Evolutionary conservation across 306 rosid genomes (phyloP).

Genomic region (Prunus kanzakura): DNA sequence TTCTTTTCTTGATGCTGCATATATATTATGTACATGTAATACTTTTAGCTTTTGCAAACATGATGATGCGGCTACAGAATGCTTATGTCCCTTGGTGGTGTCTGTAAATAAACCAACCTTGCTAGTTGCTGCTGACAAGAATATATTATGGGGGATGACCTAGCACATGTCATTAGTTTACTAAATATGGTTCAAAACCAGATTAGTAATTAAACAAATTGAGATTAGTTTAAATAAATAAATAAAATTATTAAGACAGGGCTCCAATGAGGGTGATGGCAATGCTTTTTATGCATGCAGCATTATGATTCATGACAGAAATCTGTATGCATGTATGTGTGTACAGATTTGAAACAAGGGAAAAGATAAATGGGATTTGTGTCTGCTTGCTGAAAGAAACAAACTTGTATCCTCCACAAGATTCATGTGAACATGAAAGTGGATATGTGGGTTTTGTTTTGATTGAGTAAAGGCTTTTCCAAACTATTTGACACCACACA

Average conservation of each 20-base stretch:
- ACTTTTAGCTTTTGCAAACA: neutral
- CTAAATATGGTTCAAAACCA: neutral
- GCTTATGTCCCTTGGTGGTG: neutral
- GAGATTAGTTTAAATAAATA: neutral
- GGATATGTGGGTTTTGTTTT: constrained; percentile 5
- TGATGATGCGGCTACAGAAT: neutral
- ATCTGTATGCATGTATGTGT: no score
- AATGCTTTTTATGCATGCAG: no score
- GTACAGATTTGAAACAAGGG: neutral
- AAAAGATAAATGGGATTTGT: neutral
- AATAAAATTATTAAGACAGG: neutral
- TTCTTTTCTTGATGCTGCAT: neutral
- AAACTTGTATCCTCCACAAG: constrained; percentile 46
- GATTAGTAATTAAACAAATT: neutral
- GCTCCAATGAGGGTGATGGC: neutral
- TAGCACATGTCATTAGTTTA: neutral
- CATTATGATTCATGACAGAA: no score
- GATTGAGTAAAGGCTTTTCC: constrained; percentile 23
- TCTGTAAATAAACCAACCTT: neutral
- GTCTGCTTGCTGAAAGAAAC: neutral
- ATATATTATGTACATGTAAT: neutral
- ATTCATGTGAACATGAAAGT: constrained; percentile 33
- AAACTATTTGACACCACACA: constrained; percentile 45
- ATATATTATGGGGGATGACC: neutral
- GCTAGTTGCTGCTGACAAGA: neutral